Percentiles rank a stretch among this genome's conserved stretches.
phyloP scores from a whole-genome alignment of 1,284 basidiomycete species.

The Cryptococcus wingfieldii region DNA sequence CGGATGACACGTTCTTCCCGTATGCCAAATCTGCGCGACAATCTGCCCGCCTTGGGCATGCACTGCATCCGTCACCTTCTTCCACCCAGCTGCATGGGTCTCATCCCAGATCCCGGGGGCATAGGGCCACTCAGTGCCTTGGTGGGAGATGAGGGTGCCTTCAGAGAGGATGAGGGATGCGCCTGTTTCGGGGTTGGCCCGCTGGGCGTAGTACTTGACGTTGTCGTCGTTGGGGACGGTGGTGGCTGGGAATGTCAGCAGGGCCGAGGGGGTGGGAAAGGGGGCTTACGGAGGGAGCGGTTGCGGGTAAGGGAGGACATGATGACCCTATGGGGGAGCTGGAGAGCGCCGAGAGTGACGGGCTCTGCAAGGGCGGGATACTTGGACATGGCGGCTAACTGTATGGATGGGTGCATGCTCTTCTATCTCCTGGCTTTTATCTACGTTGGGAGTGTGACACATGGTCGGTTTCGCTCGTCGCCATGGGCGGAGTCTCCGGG shows the following conservation, averaged over 20 bases:
- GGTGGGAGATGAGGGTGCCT: slow-evolving; percentile 6
- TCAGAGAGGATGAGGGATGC: slow-evolving; percentile 7
- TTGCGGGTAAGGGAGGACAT: slow-evolving; percentile 11
- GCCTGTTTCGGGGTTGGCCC: slow-evolving; percentile 2
- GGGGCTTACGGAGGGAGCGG: slow-evolving; percentile 8
- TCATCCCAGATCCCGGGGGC: slow-evolving; percentile 20
- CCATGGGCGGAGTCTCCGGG: too few species aligned
- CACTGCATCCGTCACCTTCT: slow-evolving; percentile 48
- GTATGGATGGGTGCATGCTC: not conserved
- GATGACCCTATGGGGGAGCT: slow-evolving; percentile 1
- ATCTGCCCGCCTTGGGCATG: slow-evolving; percentile 52
- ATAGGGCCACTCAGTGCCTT: slow-evolving; percentile 9
- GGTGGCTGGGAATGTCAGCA: not conserved
- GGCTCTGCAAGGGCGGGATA: slow-evolving; percentile 7
- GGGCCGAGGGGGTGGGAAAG: too few species aligned
- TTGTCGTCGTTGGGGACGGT: slow-evolving; percentile 9
- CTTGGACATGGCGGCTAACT: slow-evolving; percentile 15
- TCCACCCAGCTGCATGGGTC: slow-evolving; percentile 25
- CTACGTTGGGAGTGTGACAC: not conserved
- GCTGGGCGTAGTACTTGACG: slow-evolving; percentile 8
- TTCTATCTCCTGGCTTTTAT: not conserved
- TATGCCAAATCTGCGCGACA: slow-evolving; percentile 54
- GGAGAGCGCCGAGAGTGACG: slow-evolving; percentile 5
- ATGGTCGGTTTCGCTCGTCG: too few species aligned
- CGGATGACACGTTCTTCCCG: slow-evolving; percentile 35